phyloP scores from a whole-genome alignment of 768 basidiomycete species.

The Trametes villosa region DNA sequence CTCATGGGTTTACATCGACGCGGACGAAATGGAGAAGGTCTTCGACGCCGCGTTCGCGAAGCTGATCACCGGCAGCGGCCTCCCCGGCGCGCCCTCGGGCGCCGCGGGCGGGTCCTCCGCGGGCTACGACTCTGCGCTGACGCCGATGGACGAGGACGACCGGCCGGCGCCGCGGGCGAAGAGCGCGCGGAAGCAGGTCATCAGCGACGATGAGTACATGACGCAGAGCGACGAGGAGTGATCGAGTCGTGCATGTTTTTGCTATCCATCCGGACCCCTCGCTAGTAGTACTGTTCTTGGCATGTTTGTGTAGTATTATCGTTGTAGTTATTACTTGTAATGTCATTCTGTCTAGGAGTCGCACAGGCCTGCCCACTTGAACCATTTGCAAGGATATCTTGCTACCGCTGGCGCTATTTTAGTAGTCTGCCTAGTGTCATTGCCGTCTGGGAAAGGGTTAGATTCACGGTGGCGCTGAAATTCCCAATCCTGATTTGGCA shows the following conservation, averaged over 20 bases:
- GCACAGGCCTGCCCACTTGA: too few relatives aligned
- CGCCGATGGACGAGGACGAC: constrained; percentile 84
- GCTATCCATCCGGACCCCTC: constrained; percentile 1
- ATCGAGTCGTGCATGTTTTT: constrained; percentile 11
- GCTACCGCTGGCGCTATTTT: too few relatives aligned
- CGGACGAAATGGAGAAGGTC: constrained; percentile 91
- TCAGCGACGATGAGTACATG: constrained; percentile 69
- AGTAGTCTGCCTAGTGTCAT: too few relatives aligned
- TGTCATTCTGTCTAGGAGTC: constrained; percentile 4
- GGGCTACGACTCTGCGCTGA: constrained; percentile 69
- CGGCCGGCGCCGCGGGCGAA: constrained; percentile 59
- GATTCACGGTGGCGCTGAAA: too few relatives aligned
- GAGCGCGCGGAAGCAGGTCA: constrained; percentile 68
- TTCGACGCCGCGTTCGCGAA: constrained; percentile 75
- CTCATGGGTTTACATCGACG: constrained; percentile 93
- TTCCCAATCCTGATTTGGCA: too few relatives aligned
- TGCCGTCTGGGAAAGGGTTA: too few relatives aligned
- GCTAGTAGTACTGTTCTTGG: constrained; percentile 8
- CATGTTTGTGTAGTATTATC: constrained; percentile 20
- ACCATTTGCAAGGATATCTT: too few relatives aligned
- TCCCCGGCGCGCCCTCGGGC: constrained; percentile 68
- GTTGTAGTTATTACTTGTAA: constrained; percentile 26
- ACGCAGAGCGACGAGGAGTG: constrained; percentile 79
- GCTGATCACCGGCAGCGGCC: constrained; percentile 64
- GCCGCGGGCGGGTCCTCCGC: constrained; percentile 32